Evolutionary conservation across 2,329 filamentous ascomycete species (phyloP).

Genomic region (Ophiostoma sp.): DNA sequence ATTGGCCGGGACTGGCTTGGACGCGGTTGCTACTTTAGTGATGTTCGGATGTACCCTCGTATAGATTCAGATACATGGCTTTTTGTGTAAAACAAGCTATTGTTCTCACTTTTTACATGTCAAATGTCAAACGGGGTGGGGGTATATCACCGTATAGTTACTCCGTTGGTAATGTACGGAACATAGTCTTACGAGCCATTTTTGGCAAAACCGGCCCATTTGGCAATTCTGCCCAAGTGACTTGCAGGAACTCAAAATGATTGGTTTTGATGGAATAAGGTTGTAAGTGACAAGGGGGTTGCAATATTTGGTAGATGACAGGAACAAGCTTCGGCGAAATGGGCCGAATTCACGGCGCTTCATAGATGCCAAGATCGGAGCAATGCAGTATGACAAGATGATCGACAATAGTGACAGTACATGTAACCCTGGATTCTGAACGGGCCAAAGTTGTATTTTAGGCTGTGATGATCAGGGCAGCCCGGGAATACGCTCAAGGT

Average conservation of each 20-base stretch:
- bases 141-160: not conserved
- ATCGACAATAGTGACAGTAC: not conserved
- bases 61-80: not conserved
- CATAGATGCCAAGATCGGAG: not conserved
- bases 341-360: slow-evolving; percentile 14
- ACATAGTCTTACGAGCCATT: slow-evolving; percentile 1
- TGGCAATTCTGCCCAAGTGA: not conserved
- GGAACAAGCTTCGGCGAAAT: slow-evolving; percentile 17
- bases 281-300: not conserved
- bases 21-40: not conserved
- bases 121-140: not conserved
- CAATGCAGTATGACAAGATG: not conserved
- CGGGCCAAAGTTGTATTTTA: not conserved
- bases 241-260: not conserved
- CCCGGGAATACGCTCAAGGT: not conserved
- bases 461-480: not conserved
- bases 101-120: not conserved
- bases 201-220: not conserved
- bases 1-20: slow-evolving; percentile 10
- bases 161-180: not conserved
- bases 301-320: not conserved
- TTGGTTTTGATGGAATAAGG: not conserved
- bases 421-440: not conserved
- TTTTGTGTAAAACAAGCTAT: not conserved
- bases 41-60: not conserved